phyloP scores from a whole-genome alignment of 2,329 filamentous ascomycete genomes.

The Tolypocladium ophioglossoides region DNA sequence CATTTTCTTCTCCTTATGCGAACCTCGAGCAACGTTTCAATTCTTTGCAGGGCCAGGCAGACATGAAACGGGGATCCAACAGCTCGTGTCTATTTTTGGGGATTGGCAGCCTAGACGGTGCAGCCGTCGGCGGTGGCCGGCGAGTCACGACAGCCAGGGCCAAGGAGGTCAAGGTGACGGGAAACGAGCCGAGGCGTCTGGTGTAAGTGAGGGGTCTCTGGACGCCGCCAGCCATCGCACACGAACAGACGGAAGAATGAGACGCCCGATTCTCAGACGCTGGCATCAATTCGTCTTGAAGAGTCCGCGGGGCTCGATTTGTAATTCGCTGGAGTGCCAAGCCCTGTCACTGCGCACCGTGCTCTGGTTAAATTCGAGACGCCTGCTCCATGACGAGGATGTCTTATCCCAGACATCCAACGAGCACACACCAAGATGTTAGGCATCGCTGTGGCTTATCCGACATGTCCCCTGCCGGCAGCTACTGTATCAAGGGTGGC shows the following conservation, averaged over 20 bases:
- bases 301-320: not conserved
- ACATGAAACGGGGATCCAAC: not conserved
- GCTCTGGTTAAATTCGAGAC: too few relatives aligned
- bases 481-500: not conserved
- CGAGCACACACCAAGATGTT: not conserved
- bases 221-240: not conserved
- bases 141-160: too few relatives aligned
- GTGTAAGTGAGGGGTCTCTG: not conserved
- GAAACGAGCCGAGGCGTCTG: not conserved
- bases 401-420: not conserved
- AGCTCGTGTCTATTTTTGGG: not conserved
- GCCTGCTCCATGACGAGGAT: too few relatives aligned
- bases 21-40: not conserved
- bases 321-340: too few relatives aligned
- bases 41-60: not conserved
- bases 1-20: not conserved
- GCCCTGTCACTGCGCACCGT: too few relatives aligned
- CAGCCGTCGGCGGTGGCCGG: not conserved
- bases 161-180: not conserved
- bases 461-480: not conserved
- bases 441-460: not conserved
- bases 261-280: not conserved
- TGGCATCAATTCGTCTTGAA: not conserved
- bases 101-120: not conserved
- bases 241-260: not conserved